These are phyloP conservation scores for Solanum sejunctum DNA, from an alignment of 257 asterid species.

Conservation along the genomic window DNA sequence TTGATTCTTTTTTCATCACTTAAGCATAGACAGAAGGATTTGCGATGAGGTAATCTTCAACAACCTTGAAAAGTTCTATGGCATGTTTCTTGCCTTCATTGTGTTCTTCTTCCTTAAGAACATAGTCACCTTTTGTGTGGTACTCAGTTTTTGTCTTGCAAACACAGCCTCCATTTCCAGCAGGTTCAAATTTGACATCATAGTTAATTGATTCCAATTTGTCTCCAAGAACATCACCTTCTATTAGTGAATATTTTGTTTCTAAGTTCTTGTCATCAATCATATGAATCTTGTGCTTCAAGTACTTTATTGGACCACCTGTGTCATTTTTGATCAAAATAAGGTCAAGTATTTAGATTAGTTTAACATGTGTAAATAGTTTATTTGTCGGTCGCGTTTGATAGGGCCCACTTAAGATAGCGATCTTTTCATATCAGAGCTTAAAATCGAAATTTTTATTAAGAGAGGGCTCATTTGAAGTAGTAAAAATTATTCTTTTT, in stretches of 20 bases:
- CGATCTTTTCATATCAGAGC: too few relatives aligned
- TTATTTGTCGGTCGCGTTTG: too few relatives aligned
- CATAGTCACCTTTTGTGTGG: neutral
- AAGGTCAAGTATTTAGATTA: too few relatives aligned
- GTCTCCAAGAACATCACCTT: constrained; percentile 6
- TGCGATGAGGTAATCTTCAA: neutral
- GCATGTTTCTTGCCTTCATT: constrained; percentile 1
- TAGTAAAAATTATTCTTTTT: too few relatives aligned
- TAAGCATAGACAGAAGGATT: constrained; percentile 8
- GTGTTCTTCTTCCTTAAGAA: constrained; percentile 5
- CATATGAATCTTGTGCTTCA: constrained; percentile 3
- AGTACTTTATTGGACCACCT: constrained; percentile 3
- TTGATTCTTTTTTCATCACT: neutral
- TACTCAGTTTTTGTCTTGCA: neutral
- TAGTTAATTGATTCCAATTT: neutral
- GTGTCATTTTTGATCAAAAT: neutral
- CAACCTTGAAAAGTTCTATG: neutral
- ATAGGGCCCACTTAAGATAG: too few relatives aligned
- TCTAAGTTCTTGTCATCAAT: constrained; percentile 5
- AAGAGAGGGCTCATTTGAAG: neutral
- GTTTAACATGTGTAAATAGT: too few relatives aligned
- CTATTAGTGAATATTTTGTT: constrained; percentile 1
- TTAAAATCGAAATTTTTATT: too few relatives aligned
- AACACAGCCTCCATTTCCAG: constrained; percentile 6
- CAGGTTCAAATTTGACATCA: neutral